Evolutionary conservation across 331 rosid species (phyloP).

Genomic region (Quercus phellos): DNA sequence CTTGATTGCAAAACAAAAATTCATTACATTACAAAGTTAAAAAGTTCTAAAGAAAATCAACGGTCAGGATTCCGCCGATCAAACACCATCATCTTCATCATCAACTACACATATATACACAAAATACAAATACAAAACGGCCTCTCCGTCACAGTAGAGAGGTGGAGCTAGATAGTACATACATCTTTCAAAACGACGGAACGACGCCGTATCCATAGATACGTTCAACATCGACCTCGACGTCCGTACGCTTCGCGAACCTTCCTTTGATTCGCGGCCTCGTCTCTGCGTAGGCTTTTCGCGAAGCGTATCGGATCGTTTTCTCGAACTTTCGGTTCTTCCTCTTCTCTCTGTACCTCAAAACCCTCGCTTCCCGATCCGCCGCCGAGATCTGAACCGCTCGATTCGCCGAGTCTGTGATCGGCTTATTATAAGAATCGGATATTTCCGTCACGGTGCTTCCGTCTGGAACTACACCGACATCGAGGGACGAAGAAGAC

Average conservation of each 20-base stretch:
- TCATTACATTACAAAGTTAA: background rate
- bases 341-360: conserved; percentile 97
- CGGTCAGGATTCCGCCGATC: conserved; percentile 31
- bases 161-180: background rate
- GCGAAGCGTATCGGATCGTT: conserved; percentile 89
- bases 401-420: conserved; percentile 21
- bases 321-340: conserved; percentile 95
- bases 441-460: conserved; percentile 47
- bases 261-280: conserved; percentile 94
- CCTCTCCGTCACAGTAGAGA: too few species aligned
- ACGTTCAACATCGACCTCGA: conserved; percentile 42
- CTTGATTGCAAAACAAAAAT: conserved; percentile 5
- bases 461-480: conserved; percentile 80
- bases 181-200: conserved; percentile 41
- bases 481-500: conserved; percentile 77
- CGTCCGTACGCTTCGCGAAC: conserved; percentile 76
- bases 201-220: conserved; percentile 77
- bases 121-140: background rate
- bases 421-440: conserved; percentile 38
- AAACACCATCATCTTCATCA: conserved; percentile 16
- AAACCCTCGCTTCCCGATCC: conserved; percentile 83
- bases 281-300: conserved; percentile 92
- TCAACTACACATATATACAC: conserved; percentile 4
- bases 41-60: conserved; percentile 9
- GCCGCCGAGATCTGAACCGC: conserved; percentile 61